Conservation (phyloP, 2,329 filamentous ascomycete species). For the Pestalotiopsis sp. region DNA sequence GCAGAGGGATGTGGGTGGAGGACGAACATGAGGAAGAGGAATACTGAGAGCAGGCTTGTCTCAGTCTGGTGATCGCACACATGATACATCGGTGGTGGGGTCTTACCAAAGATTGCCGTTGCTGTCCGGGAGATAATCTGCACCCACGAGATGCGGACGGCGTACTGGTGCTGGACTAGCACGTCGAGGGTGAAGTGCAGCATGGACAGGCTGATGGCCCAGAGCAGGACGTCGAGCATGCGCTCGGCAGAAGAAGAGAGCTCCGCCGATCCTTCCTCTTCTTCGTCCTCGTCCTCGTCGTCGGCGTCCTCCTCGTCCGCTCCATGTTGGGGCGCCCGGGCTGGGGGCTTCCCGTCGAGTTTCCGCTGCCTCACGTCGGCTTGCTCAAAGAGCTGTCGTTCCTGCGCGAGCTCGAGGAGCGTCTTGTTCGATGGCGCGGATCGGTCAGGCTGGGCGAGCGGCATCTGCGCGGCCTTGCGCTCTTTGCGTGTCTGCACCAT, state of each 20-base stretch:
- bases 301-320: neutral
- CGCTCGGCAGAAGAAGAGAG: conserved; percentile 51
- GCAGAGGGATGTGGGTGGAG: conserved; percentile 57
- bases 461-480: conserved; percentile 52
- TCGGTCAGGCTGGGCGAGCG: conserved; percentile 71
- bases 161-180: conserved; percentile 78
- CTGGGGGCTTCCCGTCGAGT: conserved; percentile 23
- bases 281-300: conserved; percentile 23
- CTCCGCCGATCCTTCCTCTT: conserved; percentile 29
- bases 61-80: conserved; percentile 1
- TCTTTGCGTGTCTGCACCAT: conserved; percentile 57
- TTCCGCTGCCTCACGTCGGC: conserved; percentile 43
- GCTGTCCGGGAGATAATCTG: conserved; percentile 54
- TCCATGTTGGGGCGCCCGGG: conserved; percentile 34
- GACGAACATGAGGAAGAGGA: conserved; percentile 56
- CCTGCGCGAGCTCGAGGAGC: conserved; percentile 72
- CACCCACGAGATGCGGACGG: conserved; percentile 64
- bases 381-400: conserved; percentile 60
- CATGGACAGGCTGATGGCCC: conserved; percentile 66
- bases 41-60: conserved; percentile 43
- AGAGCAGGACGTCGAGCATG: conserved; percentile 58
- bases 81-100: neutral
- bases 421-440: conserved; percentile 65
- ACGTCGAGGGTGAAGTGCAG: conserved; percentile 80
- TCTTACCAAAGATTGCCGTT: conserved; percentile 55